Evolutionary conservation across 2,329 filamentous ascomycete species (phyloP), one percentile per base, ranked within the genome.

Genomic region (Apiospora hydei): DNA sequence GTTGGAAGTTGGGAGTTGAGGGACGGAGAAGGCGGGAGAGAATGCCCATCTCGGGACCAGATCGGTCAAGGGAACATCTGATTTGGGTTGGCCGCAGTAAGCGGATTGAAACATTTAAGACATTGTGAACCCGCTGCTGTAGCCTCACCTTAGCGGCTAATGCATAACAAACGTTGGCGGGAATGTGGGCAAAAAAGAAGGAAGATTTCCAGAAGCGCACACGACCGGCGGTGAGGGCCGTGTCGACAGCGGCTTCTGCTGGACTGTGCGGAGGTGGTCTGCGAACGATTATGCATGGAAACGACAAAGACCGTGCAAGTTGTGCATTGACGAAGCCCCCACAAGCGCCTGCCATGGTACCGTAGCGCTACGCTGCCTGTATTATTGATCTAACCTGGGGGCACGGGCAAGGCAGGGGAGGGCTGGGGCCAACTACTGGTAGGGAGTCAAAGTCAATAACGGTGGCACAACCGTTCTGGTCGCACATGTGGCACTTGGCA

Each of bases 401-500:
- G 34, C 41, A 30, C 26, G 26, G 26, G 26, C 26, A 30, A 11
- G 41, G 21, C 53, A 57, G 53, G 53, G 51, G 53, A 30, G 51
- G 24, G 30, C 16, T 61, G 30, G 30, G 53, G 30, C 6, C 34
- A 57, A 13, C 51, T 53, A 24, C 49, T 30, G 51, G 46, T 10
- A 49, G 46, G 21, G 8, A 16, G 53, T 21, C 21, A 3, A 30
- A 30, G 16, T 5, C 53, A 34, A 34, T 21, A 61, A 61, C 53
- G 53, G 53, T 61, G 53, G 30, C 53, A 61, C 53, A 61, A 64
- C 57, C 57, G 57, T 64, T 41, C 57, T 64, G 53, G 30, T 61
- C 7, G 30, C 53, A 38, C 53, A 38, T 38, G 53, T 61, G 53
- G 16, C 34, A 61, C 53, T 61, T 38, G 53, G 26, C 49, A 53